phyloP scores from a whole-genome alignment of 2,329 filamentous ascomycete genomes.

The Penicillium vulpinum region DNA sequence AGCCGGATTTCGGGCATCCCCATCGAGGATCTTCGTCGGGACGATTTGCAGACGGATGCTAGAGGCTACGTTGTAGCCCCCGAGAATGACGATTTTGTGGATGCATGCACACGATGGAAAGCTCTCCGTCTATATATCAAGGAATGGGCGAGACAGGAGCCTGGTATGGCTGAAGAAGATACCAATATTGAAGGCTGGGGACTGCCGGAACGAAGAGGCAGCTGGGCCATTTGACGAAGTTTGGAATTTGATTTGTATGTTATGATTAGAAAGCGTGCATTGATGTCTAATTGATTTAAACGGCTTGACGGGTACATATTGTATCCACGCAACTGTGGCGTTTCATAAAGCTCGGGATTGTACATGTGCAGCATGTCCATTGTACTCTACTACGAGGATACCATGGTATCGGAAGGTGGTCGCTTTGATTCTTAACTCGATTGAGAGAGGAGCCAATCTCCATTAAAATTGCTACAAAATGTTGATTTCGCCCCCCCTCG shows the following conservation, averaged over 20 bases:
- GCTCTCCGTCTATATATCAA: conserved; percentile 79
- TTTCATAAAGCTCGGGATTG: neutral
- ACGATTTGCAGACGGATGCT: conserved; percentile 66
- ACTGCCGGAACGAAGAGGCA: conserved; percentile 57
- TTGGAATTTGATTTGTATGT: neutral
- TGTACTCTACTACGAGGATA: neutral
- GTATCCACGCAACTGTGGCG: neutral
- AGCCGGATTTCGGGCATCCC: conserved; percentile 74
- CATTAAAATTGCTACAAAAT: neutral
- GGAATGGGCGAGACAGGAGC: conserved; percentile 89
- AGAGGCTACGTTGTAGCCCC: conserved; percentile 69
- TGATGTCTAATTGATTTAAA: neutral
- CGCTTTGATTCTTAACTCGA: neutral
- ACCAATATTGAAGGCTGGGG: conserved; percentile 64
- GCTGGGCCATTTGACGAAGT: conserved; percentile 65
- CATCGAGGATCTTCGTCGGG: conserved; percentile 66
- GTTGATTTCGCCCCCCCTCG: too few species aligned
- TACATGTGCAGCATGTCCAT: neutral
- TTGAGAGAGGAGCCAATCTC: neutral
- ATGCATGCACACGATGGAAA: conserved; percentile 72
- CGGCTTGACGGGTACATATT: neutral
- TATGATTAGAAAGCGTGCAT: neutral
- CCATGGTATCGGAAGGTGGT: neutral
- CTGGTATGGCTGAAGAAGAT: conserved; percentile 62
- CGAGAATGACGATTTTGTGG: conserved; percentile 51